Evolutionary conservation across 106 monocot species (phyloP), one percentile per base, ranked within the genome.

Genomic region (Hemerocallis citrina): DNA sequence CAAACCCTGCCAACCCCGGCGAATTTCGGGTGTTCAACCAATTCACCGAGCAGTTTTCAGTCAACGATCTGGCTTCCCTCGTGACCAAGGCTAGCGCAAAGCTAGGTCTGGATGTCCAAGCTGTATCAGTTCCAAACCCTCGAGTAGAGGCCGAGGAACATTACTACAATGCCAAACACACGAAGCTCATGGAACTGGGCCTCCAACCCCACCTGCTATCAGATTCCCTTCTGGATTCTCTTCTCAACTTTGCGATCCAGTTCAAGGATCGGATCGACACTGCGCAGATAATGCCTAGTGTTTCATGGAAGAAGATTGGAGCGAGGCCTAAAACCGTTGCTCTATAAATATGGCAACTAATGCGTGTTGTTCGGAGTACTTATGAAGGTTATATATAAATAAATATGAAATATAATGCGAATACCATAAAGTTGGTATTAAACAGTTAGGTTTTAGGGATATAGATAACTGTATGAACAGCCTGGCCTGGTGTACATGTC

Each of bases 21-120:
- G 86, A 90, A 58, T 96, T 96, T 60, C 80, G 90, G 6, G 90
- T 96, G 25, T 96, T 96, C 71, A 95, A 95, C 81, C 95, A 95
- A 68, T 95, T 95, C 73, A 90, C 90, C 1, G 95, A 95, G 60
- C 89, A 84, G 55, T 96, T 90, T 67, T 96, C 95, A 0, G 84
- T 96, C 33, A 96, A 96, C 37, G 81, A 96, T 28, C 84, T 96
- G 0, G 86, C 95, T 1, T 16, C 55, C 0, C 72, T 96, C 20
- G 86, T 95, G 4, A 83, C 83, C 43, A 81, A 74, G 27, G 86
- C 86, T 21, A 86, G 94, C 19, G 61, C 70, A 46, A 96, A 96
- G 59, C 79, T 96, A 7, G 95, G 95, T 16, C 55, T 96, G 24
- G 84, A 90, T n/a, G 90, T 96, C 28, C 61, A 68, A 44, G 51